Conservation (phyloP, 2,329 filamentous ascomycete species). For the Fusarium agapanthi region DNA sequence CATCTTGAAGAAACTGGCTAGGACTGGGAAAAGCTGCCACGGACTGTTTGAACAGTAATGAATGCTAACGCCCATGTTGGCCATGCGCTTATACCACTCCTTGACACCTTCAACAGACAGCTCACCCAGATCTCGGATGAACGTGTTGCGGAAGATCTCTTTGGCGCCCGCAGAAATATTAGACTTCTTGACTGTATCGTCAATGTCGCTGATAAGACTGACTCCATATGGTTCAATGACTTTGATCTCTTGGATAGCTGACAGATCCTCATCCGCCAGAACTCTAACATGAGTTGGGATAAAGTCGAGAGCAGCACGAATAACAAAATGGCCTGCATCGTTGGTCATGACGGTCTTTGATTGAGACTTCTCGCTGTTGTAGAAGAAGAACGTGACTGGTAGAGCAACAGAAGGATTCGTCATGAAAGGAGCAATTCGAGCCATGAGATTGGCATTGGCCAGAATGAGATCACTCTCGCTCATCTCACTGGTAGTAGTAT, state of each 20-base stretch:
- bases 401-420: conserved; percentile 80
- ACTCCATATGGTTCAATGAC: conserved; percentile 82
- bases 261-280: conserved; percentile 84
- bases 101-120: conserved; percentile 86
- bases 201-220: conserved; percentile 95
- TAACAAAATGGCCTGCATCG: conserved; percentile 85
- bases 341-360: conserved; percentile 88
- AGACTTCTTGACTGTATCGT: conserved; percentile 96
- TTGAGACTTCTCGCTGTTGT: conserved; percentile 83
- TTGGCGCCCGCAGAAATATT: conserved; percentile 87
- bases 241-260: conserved; percentile 79
- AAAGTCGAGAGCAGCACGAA: conserved; percentile 85
- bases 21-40: conserved; percentile 94
- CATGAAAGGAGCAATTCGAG: conserved; percentile 87
- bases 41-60: conserved; percentile 99
- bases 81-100: conserved; percentile 86
- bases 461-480: conserved; percentile 77
- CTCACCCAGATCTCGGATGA: conserved; percentile 84
- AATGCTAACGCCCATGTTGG: conserved; percentile 82
- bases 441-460: conserved; percentile 89
- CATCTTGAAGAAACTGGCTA: conserved; percentile 84
- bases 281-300: conserved; percentile 90
- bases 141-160: conserved; percentile 96
- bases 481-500: conserved; percentile 64
- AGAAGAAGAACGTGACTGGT: conserved; percentile 93